phyloP scores from a whole-genome alignment of 768 basidiomycete species.

The Boletus huronensis region DNA sequence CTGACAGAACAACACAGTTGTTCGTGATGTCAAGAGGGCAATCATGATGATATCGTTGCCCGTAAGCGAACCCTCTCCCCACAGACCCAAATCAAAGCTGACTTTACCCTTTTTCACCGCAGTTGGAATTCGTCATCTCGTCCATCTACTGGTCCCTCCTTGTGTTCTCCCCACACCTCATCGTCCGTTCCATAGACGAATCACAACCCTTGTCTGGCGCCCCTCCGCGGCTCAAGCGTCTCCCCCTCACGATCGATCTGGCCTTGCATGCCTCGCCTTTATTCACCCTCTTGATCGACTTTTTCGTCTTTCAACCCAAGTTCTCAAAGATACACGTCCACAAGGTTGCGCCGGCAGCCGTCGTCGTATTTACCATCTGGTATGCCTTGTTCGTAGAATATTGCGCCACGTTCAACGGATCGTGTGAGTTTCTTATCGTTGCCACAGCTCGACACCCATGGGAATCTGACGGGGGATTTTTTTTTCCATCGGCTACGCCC shows the following conservation, averaged over 20 bases:
- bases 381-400: constrained; percentile 69
- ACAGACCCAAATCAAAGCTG: neutral
- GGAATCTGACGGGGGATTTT: constrained; percentile 2
- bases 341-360: constrained; percentile 14
- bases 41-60: constrained; percentile 66
- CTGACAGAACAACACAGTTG: constrained; percentile 1
- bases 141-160: constrained; percentile 70
- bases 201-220: neutral
- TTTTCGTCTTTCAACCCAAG: constrained; percentile 60
- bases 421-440: constrained; percentile 44
- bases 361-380: constrained; percentile 35
- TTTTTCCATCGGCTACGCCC: neutral
- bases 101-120: neutral
- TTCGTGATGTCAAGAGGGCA: constrained; percentile 49
- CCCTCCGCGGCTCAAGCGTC: constrained; percentile 25
- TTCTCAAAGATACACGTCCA: constrained; percentile 34
- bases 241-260: constrained; percentile 58
- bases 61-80: constrained; percentile 34
- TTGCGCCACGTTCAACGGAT: constrained; percentile 56
- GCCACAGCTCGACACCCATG: neutral
- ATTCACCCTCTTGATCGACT: constrained; percentile 57
- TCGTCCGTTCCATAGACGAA: constrained; percentile 35
- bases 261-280: constrained; percentile 65
- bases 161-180: constrained; percentile 51
- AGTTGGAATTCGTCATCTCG: constrained; percentile 48